These are phyloP conservation scores for Agroathelia rolfsii DNA, from an alignment of 1,284 basidiomycete genomes.

Conservation along the genomic window DNA sequence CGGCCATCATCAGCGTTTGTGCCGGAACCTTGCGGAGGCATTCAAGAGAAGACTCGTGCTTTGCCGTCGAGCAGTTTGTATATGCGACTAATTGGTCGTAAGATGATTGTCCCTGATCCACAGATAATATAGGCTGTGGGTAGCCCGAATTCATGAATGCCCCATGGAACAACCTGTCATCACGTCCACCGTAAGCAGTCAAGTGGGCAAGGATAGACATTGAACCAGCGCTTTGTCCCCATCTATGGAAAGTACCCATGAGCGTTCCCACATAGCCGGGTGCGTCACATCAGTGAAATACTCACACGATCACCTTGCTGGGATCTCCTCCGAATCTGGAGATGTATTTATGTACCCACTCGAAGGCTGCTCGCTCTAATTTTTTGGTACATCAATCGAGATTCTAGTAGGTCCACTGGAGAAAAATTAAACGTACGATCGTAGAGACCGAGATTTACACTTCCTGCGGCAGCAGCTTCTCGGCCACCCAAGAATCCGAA, in stretches of 20 bases:
- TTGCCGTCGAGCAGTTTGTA: constrained; percentile 6
- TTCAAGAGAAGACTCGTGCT: constrained; percentile 5
- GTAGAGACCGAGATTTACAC: constrained; percentile 8
- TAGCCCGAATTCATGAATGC: constrained; percentile 9
- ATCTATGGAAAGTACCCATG: constrained; percentile 14
- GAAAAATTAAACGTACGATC: constrained; percentile 5
- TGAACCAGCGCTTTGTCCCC: constrained; percentile 34
- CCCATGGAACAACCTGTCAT: constrained; percentile 13
- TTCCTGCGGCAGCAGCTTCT: constrained; percentile 6
- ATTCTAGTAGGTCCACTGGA: background rate
- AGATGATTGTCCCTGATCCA: constrained; percentile 4
- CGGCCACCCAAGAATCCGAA: constrained; percentile 8
- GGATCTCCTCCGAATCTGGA: constrained; percentile 30
- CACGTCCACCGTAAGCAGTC: constrained; percentile 15
- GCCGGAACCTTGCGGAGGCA: constrained; percentile 9
- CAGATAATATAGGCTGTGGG: constrained; percentile 2
- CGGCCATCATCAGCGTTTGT: constrained; percentile 5
- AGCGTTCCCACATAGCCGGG: background rate
- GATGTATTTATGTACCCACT: constrained; percentile 34
- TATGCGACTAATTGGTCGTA: constrained; percentile 7
- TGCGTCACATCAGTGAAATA: background rate
- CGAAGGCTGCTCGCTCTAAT: constrained; percentile 20
- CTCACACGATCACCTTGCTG: constrained; percentile 19
- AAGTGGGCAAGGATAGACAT: constrained; percentile 22
- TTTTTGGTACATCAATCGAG: background rate